phyloP scores from a whole-genome alignment of 75 land plant genomes.

The Chamaecyparis obtusa region DNA sequence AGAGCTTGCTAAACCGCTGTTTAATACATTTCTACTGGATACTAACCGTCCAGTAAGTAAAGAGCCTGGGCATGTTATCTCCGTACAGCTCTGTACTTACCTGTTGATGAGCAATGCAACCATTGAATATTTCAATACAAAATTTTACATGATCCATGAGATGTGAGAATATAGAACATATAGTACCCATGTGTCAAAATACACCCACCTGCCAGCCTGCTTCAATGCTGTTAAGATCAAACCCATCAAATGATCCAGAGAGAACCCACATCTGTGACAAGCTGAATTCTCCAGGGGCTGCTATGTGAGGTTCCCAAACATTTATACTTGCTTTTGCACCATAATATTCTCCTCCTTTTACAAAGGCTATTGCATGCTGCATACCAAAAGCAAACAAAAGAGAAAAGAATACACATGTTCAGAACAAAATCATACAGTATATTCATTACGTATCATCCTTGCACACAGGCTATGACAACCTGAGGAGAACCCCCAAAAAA shows the following conservation, averaged over 20 bases:
- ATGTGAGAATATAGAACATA: not conserved
- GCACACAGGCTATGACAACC: not conserved
- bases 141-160: not conserved
- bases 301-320: constrained; percentile 31
- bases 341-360: constrained; percentile 17
- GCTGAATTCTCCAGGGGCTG: constrained; percentile 22
- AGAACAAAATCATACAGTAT: not conserved
- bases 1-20: not conserved
- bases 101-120: constrained; percentile 28
- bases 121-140: not conserved
- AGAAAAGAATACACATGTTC: not conserved
- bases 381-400: not conserved
- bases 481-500: not conserved
- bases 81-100: constrained; percentile 89
- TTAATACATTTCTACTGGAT: not conserved
- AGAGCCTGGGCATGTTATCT: constrained; percentile 74
- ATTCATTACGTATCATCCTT: not conserved
- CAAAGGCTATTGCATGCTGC: constrained; percentile 41
- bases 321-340: constrained; percentile 30
- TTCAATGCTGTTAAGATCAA: constrained; percentile 37
- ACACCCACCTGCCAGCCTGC: constrained; percentile 38
- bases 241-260: constrained; percentile 29
- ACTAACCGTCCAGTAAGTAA: constrained; percentile 89
- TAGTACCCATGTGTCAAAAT: not conserved
- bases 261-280: constrained; percentile 39